Evolutionary conservation across 2,329 filamentous ascomycete species (phyloP).

Genomic region (Colletotrichum tropicale): DNA sequence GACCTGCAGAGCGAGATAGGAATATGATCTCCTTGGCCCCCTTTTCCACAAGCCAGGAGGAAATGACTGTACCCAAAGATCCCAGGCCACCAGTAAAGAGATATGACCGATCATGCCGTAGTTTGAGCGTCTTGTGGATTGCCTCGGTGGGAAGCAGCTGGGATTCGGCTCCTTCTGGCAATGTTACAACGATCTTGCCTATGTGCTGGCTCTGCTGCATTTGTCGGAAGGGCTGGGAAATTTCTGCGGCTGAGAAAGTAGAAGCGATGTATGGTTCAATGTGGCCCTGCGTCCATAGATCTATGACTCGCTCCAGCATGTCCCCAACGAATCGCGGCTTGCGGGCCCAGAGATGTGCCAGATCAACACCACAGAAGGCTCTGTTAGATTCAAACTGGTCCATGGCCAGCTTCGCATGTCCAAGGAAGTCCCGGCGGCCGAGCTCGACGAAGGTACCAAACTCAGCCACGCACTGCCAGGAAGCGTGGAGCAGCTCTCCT

Average conservation of each 20-base stretch:
- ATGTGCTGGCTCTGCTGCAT: slow-evolving; percentile 49
- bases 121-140: not conserved
- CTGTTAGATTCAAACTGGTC: slow-evolving; percentile 42
- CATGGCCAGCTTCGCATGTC: slow-evolving; percentile 48
- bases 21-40: slow-evolving; percentile 30
- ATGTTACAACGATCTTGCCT: slow-evolving; percentile 45
- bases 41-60: slow-evolving; percentile 31
- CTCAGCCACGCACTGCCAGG: slow-evolving; percentile 48
- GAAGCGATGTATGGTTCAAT: not conserved
- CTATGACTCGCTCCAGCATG: not conserved
- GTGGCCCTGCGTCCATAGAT: not conserved
- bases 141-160: not conserved
- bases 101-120: slow-evolving; percentile 23
- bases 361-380: slow-evolving; percentile 37
- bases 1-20: slow-evolving; percentile 26
- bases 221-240: slow-evolving; percentile 44
- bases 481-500: slow-evolving; percentile 44
- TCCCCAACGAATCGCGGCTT: not conserved
- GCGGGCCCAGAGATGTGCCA: slow-evolving; percentile 17
- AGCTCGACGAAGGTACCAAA: slow-evolving; percentile 52
- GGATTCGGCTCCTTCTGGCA: not conserved
- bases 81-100: slow-evolving; percentile 35
- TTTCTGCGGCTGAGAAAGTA: slow-evolving; percentile 26
- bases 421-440: slow-evolving; percentile 45
- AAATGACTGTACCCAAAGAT: slow-evolving; percentile 30